These are phyloP conservation scores for Xylariaceae sp. DNA, from an alignment of 2,329 filamentous ascomycete genomes.

Conservation along the genomic window DNA sequence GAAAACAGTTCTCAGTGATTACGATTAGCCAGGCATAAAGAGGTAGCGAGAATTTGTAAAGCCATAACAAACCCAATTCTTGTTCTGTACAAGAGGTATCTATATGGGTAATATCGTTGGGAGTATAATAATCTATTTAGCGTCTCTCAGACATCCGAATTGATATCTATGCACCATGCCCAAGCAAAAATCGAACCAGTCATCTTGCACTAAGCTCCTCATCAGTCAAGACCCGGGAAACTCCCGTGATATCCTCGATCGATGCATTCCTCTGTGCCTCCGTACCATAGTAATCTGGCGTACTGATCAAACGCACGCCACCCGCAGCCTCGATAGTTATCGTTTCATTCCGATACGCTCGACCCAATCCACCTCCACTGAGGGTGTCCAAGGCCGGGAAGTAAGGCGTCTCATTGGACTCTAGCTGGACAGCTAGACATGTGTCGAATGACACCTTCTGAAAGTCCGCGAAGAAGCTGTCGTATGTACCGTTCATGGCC, in stretches of 20 bases:
- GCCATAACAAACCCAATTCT: too few relatives aligned
- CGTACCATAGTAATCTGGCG: constrained; percentile 18
- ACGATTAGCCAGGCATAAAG: too few relatives aligned
- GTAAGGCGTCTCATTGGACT: constrained; percentile 21
- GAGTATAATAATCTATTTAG: too few relatives aligned
- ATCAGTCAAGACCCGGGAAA: constrained; percentile 15
- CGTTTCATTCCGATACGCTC: constrained; percentile 16
- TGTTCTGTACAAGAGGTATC: too few relatives aligned
- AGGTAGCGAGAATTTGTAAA: too few relatives aligned
- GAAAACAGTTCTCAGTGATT: too few relatives aligned
- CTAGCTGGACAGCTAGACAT: constrained; percentile 18
- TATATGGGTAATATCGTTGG: too few relatives aligned
- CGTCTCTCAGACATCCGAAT: too few relatives aligned
- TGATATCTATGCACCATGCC: neutral
- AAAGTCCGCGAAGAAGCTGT: constrained; percentile 19
- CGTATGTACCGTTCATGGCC: constrained; percentile 19
- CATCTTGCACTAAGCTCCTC: constrained; percentile 16
- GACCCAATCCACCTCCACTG: constrained; percentile 11
- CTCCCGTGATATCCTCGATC: constrained; percentile 8
- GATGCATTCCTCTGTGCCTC: constrained; percentile 18
- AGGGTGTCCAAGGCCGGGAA: constrained; percentile 14
- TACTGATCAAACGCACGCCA: constrained; percentile 11
- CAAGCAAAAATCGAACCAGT: neutral
- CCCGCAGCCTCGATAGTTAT: constrained; percentile 11
- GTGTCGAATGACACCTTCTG: constrained; percentile 18